Conservation (phyloP, 306 rosid species). For the Rosa persica region DNA sequence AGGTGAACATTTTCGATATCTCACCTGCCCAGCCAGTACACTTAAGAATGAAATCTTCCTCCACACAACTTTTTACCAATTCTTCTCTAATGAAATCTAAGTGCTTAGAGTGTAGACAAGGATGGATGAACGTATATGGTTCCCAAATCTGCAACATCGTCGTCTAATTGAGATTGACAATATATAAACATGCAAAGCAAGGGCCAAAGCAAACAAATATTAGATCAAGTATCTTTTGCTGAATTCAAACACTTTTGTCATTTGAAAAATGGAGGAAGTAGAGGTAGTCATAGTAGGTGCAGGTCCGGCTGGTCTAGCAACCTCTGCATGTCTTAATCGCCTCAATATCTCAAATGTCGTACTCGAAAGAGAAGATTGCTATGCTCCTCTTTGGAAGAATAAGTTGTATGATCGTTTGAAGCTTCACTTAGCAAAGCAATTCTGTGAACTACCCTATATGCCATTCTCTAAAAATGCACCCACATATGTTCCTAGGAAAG, state of each 20-base stretch:
- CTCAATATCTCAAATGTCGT: background rate
- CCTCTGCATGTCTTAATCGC: conserved; percentile 3
- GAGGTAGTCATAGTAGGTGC: background rate
- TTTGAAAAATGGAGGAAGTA: background rate
- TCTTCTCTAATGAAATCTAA: background rate
- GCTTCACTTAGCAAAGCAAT: background rate
- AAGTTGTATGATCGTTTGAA: background rate
- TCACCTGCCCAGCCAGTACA: background rate
- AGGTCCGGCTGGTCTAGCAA: background rate
- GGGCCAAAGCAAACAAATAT: too few species aligned
- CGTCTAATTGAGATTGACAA: background rate
- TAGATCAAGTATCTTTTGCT: background rate
- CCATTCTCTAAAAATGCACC: background rate
- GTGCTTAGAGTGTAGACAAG: background rate
- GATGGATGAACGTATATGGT: background rate
- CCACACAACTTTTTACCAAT: background rate
- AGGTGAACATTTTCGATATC: too few species aligned
- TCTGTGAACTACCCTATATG: background rate
- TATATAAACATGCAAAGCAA: too few species aligned
- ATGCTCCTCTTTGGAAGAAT: background rate
- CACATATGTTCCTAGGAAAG: background rate
- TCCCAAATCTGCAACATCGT: background rate
- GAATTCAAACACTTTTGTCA: background rate
- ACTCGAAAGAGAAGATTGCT: background rate
- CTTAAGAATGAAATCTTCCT: background rate